Base-by-base conservation (phyloP, 495 filamentous ascomycete genomes). In the Xylaria curta region DNA sequence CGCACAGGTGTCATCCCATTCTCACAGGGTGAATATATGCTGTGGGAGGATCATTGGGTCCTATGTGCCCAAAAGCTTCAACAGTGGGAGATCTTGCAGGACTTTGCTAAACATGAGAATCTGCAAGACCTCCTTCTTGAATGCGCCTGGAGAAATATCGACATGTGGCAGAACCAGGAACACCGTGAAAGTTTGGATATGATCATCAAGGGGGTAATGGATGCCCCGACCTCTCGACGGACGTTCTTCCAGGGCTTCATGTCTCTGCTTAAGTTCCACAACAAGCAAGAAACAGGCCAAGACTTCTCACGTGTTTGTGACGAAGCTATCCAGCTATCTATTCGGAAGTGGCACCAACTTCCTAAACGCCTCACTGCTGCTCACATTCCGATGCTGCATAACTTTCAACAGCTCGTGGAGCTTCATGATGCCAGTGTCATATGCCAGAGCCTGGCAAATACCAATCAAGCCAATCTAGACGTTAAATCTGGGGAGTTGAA, bases 31-130 rank as follows among this genome's bases (percentile, higher is more conserved):
- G 97, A 99, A 82, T 99, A 99, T 78, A 97, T 96, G 89, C 87
- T 99, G 1, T 99, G 97, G 97, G 97, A 99, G 81, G 97, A 99
- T 80, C 97, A 99, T 74, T 99, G 97, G 97, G 88, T 98, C 44
- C 87, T 97, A 51, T 98, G 97, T 78, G 96, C 95, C 3, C 93
- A 98, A 81, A 99, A 98, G 83, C 87, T 99, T 47, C 97, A 99
- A 78, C 97, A 98, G 74, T 99, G 97, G 97, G 97, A 99, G 67
- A 92, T 99, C 68, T 82, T 99, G 36, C 92, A 91, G 66, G 97
- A 99, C 73, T 98, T 97, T 73, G 95, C 97, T n/a, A 98, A 98
- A 80, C 95, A 98, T 71, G 97, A 99, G 76, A 99, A 98, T 75
- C 91, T 97, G 80, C 97, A 98, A 78, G 97, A 99, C 76, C 89